phyloP scores from a whole-genome alignment of 2,329 filamentous ascomycete species.

The Botryosphaeria dothidea region DNA sequence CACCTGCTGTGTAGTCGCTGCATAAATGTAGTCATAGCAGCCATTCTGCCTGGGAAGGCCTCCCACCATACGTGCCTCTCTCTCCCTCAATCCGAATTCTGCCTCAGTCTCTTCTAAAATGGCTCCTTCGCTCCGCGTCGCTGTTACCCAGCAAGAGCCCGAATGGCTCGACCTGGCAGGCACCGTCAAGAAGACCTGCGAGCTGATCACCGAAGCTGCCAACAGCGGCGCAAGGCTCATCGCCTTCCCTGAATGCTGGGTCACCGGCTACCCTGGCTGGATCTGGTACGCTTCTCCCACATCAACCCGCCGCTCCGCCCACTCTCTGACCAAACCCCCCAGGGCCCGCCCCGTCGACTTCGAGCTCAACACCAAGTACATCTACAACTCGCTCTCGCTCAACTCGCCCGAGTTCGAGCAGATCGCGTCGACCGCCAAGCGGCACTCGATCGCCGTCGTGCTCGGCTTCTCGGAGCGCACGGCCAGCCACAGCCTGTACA shows the following conservation, averaged over 20 bases:
- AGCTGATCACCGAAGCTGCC: constrained; percentile 58
- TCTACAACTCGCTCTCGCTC: constrained; percentile 45
- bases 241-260: constrained; percentile 50
- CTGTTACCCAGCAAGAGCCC: constrained; percentile 60
- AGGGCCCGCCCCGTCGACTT: constrained; percentile 46
- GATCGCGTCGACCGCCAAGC: constrained; percentile 39
- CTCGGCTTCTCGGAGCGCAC: constrained; percentile 43
- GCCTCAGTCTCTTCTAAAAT: not conserved
- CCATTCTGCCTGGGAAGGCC: not conserved
- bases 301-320: not conserved
- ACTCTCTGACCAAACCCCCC: not conserved
- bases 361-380: constrained; percentile 41
- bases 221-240: constrained; percentile 56
- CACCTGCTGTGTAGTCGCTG: not conserved
- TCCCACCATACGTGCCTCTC: too few species aligned
- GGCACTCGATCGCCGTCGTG: constrained; percentile 36
- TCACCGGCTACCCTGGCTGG: constrained; percentile 48
- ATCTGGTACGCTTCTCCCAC: constrained; percentile 43
- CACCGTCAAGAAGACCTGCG: constrained; percentile 58
- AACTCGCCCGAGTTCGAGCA: constrained; percentile 46
- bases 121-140: constrained; percentile 34
- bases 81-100: not conserved
- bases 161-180: constrained; percentile 60
- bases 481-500: constrained; percentile 41
- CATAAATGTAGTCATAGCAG: not conserved